Evolutionary conservation across 163 green algal species (phyloP).

Genomic region (Prototheca wickerhamii): DNA sequence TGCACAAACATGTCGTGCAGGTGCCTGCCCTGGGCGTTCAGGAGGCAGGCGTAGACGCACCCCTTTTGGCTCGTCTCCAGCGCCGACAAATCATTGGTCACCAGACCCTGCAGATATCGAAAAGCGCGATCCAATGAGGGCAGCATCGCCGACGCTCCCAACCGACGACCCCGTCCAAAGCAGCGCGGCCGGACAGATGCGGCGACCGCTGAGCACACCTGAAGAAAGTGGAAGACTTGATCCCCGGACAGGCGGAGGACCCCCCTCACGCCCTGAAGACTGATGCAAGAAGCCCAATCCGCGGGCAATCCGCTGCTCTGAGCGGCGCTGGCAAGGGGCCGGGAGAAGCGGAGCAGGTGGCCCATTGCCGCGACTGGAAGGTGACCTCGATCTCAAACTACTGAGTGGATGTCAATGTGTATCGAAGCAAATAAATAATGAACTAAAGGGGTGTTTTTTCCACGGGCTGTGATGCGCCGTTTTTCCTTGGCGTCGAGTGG

Average conservation of each 20-base stretch:
- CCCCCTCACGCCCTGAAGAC: neutral
- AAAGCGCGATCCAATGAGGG: too few relatives aligned
- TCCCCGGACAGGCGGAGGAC: constrained; percentile 7
- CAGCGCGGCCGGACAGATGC: too few relatives aligned
- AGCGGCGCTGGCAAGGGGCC: too few relatives aligned
- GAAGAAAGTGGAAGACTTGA: constrained; percentile 7
- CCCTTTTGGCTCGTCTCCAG: constrained; percentile 21
- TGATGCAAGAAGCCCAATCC: neutral
- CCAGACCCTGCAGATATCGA: constrained; percentile 46
- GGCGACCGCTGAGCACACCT: constrained; percentile 3
- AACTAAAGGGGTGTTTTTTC: neutral
- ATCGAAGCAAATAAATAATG: neutral
- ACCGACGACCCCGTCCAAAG: too few relatives aligned
- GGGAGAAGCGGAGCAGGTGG: neutral
- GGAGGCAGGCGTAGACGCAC: constrained; percentile 53
- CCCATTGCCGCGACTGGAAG: neutral
- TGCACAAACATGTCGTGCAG: constrained; percentile 74
- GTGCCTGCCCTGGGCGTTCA: constrained; percentile 70
- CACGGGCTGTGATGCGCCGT: too few relatives aligned
- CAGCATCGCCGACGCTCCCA: too few relatives aligned
- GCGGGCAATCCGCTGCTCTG: neutral
- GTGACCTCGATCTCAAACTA: neutral
- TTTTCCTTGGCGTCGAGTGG: too few relatives aligned
- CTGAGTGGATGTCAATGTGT: neutral
- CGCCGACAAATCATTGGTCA: constrained; percentile 61